Evolutionary conservation across 1,139 yeast genomes (phyloP), one percentile per base, ranked within the genome.

Genomic region (Candida sp.): DNA sequence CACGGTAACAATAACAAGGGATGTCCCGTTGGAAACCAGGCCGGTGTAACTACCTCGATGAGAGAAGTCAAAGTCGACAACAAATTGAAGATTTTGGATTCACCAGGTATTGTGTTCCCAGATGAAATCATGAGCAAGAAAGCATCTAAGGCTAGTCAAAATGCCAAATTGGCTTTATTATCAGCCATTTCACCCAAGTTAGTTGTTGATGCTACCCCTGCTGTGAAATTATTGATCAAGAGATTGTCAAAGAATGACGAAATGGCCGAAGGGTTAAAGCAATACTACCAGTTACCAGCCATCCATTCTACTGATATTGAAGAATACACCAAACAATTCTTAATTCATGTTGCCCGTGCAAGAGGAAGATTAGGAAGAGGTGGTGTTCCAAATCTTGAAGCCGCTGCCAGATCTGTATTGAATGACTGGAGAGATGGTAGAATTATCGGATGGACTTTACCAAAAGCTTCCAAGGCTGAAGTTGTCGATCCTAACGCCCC

Each of bases 381-480:
- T 39, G 99, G 99, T 58, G 68, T 93, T 45, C 97, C 99, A 43
- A 90, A 93, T 63, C 65, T 93, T 54, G 84, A 82, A 45, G 77
- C 93, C 49, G 96, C 99, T 9, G 97, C 96, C 35, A 66, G 79
- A 55, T 75, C 88, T 32, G 87, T 93, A 4, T 75, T 95, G 58
- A 88, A 82, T 54, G 99, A 93, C 67, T 95, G 98, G 98, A 84
- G 97, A 68, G 97, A 91, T 65, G 99, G 99, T 46, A 82, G 95
- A 61, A 80, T 93, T 54, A 68, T 84, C 44, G 97, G 98, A 39
- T 93, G 97, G 97, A 82, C 90, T 2, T 65, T 83, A 54, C 96
- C 97, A 39, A 87, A 85, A 53, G 75, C 82, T 7, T 81, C 87
- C 2, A 75, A 76, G 53, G 55, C 61, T 40, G 56, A 56, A 25